Evolutionary conservation across 2,329 filamentous ascomycete genomes (phyloP).

Genomic region (Amauroascus verrucosus): DNA sequence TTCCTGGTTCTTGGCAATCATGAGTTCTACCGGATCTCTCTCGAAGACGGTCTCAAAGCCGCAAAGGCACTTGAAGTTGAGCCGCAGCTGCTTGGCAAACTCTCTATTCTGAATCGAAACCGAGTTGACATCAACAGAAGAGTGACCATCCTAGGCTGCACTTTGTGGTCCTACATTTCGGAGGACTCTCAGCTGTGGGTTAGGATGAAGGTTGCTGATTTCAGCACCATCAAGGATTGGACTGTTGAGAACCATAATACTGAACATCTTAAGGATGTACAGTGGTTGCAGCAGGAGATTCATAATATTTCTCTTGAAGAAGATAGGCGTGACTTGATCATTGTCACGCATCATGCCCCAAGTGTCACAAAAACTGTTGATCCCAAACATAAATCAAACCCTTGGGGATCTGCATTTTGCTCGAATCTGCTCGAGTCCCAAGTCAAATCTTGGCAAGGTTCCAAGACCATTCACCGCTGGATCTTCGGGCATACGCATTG

Average conservation of each 20-base stretch:
- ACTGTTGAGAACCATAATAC: conserved; percentile 41
- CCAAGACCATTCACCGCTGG: conserved; percentile 24
- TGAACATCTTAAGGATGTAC: conserved; percentile 38
- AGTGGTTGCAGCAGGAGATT: conserved; percentile 40
- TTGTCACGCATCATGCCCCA: conserved; percentile 49
- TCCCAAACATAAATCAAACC: conserved; percentile 39
- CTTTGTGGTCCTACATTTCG: conserved; percentile 45
- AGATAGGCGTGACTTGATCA: conserved; percentile 28
- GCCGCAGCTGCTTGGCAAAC: conserved; percentile 13
- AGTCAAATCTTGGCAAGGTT: conserved; percentile 4
- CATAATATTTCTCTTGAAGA: conserved; percentile 10
- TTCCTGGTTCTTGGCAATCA: conserved; percentile 31
- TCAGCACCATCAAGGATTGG: conserved; percentile 43
- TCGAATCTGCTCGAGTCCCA: conserved; percentile 7
- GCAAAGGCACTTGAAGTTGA: conserved; percentile 19
- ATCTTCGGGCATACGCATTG: conserved; percentile 41
- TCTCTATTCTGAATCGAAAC: conserved; percentile 19
- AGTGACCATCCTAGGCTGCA: conserved; percentile 46
- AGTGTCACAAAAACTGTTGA: conserved; percentile 38
- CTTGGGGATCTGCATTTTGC: conserved; percentile 40
- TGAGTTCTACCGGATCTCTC: conserved; percentile 29
- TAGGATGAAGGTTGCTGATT: conserved; percentile 41
- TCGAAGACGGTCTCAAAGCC: conserved; percentile 17
- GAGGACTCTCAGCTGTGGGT: conserved; percentile 33
- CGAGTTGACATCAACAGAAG: conserved; percentile 17